Evolutionary conservation across 2,329 filamentous ascomycete species (phyloP).

Genomic region (Juglanconis juglandina): DNA sequence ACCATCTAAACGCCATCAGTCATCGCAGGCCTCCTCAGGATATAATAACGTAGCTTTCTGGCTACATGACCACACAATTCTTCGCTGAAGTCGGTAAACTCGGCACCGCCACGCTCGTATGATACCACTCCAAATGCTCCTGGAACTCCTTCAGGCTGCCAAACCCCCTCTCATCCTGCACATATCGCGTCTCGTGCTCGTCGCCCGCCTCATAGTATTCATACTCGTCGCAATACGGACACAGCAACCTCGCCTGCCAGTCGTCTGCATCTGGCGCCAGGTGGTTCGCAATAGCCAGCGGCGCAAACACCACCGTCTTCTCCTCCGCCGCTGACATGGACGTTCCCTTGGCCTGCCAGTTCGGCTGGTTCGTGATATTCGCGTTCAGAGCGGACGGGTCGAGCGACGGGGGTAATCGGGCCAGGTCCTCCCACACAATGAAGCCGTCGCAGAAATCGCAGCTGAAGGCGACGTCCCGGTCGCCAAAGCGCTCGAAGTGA

Average conservation of each 20-base stretch:
- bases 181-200: constrained; percentile 46
- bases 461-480: constrained; percentile 53
- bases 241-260: constrained; percentile 50
- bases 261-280: constrained; percentile 46
- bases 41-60: neutral
- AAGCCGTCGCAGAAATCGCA: constrained; percentile 62
- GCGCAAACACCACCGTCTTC: constrained; percentile 54
- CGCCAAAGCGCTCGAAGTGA: constrained; percentile 53
- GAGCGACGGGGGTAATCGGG: constrained; percentile 47
- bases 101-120: constrained; percentile 40
- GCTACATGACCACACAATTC: constrained; percentile 46
- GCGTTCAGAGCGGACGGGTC: constrained; percentile 25
- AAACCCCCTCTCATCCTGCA: constrained; percentile 46
- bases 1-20: neutral
- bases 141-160: constrained; percentile 46
- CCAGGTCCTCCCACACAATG: constrained; percentile 55
- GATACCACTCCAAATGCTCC: constrained; percentile 56
- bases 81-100: constrained; percentile 31
- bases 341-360: constrained; percentile 52
- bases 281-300: constrained; percentile 57
- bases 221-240: constrained; percentile 56
- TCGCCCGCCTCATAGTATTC: constrained; percentile 46
- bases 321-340: constrained; percentile 37
- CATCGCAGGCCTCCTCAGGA: neutral
- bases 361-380: constrained; percentile 28